phyloP scores from a whole-genome alignment of 306 rosid genomes.

The Psophocarpus tetragonolobus region DNA sequence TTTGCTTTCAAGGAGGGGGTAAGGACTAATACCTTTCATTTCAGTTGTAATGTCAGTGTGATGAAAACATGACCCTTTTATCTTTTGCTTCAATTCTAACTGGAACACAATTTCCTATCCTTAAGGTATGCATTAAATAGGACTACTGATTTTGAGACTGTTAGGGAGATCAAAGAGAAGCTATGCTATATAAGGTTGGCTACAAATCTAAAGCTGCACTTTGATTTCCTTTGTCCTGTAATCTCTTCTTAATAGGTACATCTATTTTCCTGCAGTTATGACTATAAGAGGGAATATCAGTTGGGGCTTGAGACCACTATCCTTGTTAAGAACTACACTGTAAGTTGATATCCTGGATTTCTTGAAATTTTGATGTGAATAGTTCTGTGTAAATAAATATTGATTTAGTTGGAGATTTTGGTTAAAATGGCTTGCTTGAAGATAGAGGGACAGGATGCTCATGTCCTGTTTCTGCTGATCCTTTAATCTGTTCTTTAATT shows the following conservation, averaged over 20 bases:
- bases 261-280: conserved; percentile 67
- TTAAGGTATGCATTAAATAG: conserved; percentile 91
- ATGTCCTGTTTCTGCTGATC: conserved; percentile 15
- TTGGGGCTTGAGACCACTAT: conserved; percentile 98
- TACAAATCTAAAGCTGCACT: conserved; percentile 17
- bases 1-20: conserved; percentile 98
- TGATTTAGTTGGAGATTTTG: conserved; percentile 26
- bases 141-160: conserved; percentile 96
- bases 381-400: conserved; percentile 1
- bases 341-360: conserved; percentile 48
- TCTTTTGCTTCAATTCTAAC: conserved; percentile 28
- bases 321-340: conserved; percentile 93
- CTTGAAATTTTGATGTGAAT: conserved; percentile 19
- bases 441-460: neutral
- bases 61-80: no score
- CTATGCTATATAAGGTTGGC: conserved; percentile 88
- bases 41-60: conserved; percentile 25
- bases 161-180: conserved; percentile 98
- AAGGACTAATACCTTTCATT: conserved; percentile 40
- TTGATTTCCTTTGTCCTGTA: conserved; percentile 18
- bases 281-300: conserved; percentile 99
- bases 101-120: conserved; percentile 39
- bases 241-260: conserved; percentile 27
- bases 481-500: conserved; percentile 7
- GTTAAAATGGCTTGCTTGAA: conserved; percentile 25